Conservation (phyloP, 140 eudicot genomes). For the Cichorium intybus region DNA sequence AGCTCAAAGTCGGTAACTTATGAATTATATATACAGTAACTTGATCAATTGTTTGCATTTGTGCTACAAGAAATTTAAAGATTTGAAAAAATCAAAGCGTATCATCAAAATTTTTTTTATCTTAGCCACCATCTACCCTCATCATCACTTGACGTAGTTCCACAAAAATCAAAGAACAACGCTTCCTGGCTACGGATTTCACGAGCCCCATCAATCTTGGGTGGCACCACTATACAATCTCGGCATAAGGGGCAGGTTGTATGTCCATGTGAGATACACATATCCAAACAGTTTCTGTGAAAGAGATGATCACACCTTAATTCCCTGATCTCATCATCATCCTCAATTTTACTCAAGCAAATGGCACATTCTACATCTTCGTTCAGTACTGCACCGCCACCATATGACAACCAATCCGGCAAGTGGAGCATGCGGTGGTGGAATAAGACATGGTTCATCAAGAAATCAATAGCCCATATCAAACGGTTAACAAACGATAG, state of each 20-base stretch:
- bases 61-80: not conserved
- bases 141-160: not conserved
- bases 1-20: too few relatives aligned
- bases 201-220: not conserved
- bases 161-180: not conserved
- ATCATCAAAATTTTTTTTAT: not conserved
- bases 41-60: not conserved
- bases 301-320: not conserved
- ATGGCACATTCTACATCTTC: slow-evolving; percentile 28
- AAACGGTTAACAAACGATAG: not conserved
- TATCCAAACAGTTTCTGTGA: slow-evolving; percentile 25
- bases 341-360: slow-evolving; percentile 23
- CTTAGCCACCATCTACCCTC: slow-evolving; percentile 11
- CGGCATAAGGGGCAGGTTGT: slow-evolving; percentile 32
- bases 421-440: slow-evolving; percentile 2
- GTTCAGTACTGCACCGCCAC: not conserved
- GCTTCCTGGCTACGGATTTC: not conserved
- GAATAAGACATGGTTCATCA: slow-evolving; percentile 24
- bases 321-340: not conserved
- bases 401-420: not conserved
- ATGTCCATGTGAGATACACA: slow-evolving; percentile 20
- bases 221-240: not conserved
- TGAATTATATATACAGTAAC: not conserved
- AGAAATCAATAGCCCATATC: slow-evolving; percentile 21
- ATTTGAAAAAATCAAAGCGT: not conserved